These are phyloP conservation scores for Yueomyces sinensis DNA, from an alignment of 805 yeast genomes.

Conservation along the genomic window DNA sequence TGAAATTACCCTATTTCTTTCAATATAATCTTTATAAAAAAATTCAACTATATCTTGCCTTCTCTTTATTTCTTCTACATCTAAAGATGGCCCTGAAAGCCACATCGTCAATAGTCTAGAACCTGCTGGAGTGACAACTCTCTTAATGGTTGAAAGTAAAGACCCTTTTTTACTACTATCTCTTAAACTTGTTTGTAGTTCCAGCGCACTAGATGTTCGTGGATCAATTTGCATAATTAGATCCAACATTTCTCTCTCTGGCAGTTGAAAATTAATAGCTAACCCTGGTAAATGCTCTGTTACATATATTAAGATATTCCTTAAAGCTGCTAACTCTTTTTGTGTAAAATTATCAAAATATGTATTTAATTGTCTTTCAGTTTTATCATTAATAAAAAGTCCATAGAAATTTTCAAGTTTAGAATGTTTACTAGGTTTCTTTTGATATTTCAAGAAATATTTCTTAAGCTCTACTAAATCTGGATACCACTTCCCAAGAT, in stretches of 20 bases:
- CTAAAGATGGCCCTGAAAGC: constrained; percentile 68
- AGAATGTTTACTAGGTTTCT: constrained; percentile 29
- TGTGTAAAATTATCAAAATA: constrained; percentile 21
- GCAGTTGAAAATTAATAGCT: constrained; percentile 50
- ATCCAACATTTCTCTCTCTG: constrained; percentile 40
- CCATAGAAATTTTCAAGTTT: constrained; percentile 25
- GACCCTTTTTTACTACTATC: constrained; percentile 53
- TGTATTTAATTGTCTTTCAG: constrained; percentile 15
- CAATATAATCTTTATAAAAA: constrained; percentile 23
- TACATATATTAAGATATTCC: constrained; percentile 53
- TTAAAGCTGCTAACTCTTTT: constrained; percentile 48
- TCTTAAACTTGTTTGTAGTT: constrained; percentile 47
- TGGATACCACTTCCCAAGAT: constrained; percentile 40
- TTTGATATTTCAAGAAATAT: constrained; percentile 44
- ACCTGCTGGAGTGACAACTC: constrained; percentile 75
- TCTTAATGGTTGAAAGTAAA: constrained; percentile 49
- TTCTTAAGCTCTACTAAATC: constrained; percentile 45
- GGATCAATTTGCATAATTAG: constrained; percentile 67
- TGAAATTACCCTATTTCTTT: constrained; percentile 22
- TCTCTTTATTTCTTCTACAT: constrained; percentile 36
- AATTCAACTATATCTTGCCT: constrained; percentile 42
- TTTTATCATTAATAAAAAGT: constrained; percentile 25
- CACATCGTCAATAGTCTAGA: constrained; percentile 67
- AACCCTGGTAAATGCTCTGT: constrained; percentile 61
- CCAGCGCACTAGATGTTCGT: constrained; percentile 64